Evolutionary conservation across 257 asterid genomes (phyloP).

Genomic region (Plantago elongata): DNA sequence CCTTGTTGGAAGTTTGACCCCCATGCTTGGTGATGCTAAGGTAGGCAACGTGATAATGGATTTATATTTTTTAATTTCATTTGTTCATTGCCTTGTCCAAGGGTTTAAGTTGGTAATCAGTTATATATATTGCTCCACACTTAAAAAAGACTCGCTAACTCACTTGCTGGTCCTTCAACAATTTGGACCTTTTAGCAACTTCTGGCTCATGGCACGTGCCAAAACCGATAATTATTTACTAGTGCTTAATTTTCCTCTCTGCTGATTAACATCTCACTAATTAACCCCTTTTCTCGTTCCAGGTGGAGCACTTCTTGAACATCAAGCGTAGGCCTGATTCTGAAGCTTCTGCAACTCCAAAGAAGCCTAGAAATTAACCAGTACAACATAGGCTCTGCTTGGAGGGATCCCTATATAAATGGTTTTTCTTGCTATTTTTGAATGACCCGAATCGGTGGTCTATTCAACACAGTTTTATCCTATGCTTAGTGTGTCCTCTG

Average conservation of each 20-base stretch:
- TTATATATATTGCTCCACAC: too few relatives aligned
- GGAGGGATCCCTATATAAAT: not conserved
- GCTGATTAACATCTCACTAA: not conserved
- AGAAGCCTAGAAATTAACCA: slow-evolving; percentile 61
- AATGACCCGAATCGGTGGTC: not conserved
- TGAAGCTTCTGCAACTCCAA: slow-evolving; percentile 40
- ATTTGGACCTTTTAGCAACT: too few relatives aligned
- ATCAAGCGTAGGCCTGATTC: slow-evolving; percentile 68
- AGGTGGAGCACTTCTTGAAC: slow-evolving; percentile 88
- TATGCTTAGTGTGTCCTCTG: not conserved
- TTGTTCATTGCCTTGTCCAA: not conserved
- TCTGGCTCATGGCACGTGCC: too few relatives aligned
- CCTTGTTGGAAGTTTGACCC: slow-evolving; percentile 88
- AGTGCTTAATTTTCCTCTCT: not conserved
- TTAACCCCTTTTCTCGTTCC: slow-evolving; percentile 14
- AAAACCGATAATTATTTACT: not conserved
- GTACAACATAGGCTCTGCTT: not conserved
- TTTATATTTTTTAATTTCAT: not conserved
- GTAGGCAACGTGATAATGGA: slow-evolving; percentile 25
- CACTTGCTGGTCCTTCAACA: not conserved
- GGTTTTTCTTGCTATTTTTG: not conserved
- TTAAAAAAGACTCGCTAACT: too few relatives aligned
- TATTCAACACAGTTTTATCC: not conserved
- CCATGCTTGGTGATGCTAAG: slow-evolving; percentile 96
- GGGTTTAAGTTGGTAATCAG: too few relatives aligned